Conservation (phyloP, 2,329 filamentous ascomycete genomes). For the Paraconiothyrium sp. region DNA sequence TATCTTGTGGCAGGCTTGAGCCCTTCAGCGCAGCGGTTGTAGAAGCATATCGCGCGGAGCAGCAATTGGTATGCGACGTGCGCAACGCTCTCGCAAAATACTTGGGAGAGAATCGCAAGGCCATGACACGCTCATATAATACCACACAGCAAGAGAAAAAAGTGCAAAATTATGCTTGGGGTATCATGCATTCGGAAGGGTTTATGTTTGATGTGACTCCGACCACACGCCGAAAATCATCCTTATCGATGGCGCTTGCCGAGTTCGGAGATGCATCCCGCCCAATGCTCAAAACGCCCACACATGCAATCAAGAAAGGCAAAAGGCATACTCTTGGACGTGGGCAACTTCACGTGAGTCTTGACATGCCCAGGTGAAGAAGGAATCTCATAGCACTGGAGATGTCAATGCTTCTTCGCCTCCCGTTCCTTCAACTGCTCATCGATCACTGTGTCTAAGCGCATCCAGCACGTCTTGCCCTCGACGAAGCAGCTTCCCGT, state of each 20-base stretch:
- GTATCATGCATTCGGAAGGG: constrained; percentile 11
- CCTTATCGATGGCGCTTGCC: constrained; percentile 22
- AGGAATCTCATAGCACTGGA: neutral
- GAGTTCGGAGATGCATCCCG: constrained; percentile 14
- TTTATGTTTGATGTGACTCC: constrained; percentile 16
- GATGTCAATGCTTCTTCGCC: constrained; percentile 43
- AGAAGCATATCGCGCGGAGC: constrained; percentile 50
- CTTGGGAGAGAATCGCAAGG: constrained; percentile 41
- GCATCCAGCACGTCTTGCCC: constrained; percentile 59
- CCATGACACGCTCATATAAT: constrained; percentile 32
- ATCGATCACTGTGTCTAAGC: constrained; percentile 44
- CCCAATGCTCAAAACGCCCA: constrained; percentile 1
- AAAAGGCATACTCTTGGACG: neutral
- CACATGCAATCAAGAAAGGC: neutral
- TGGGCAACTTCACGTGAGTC: neutral
- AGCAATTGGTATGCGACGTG: constrained; percentile 32
- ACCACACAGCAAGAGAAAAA: constrained; percentile 4
- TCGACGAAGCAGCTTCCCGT: constrained; percentile 62
- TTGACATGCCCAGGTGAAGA: neutral
- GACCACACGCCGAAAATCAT: constrained; percentile 13
- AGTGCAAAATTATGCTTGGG: neutral
- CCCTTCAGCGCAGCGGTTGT: constrained; percentile 48
- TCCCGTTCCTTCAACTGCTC: constrained; percentile 43
- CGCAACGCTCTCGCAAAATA: constrained; percentile 38
- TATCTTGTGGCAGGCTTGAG: constrained; percentile 53